A percentile compares a stretch with the other conserved stretches of the same genome.
phyloP scores from a whole-genome alignment of 257 asterid species.

The Penstemon newberryi region DNA sequence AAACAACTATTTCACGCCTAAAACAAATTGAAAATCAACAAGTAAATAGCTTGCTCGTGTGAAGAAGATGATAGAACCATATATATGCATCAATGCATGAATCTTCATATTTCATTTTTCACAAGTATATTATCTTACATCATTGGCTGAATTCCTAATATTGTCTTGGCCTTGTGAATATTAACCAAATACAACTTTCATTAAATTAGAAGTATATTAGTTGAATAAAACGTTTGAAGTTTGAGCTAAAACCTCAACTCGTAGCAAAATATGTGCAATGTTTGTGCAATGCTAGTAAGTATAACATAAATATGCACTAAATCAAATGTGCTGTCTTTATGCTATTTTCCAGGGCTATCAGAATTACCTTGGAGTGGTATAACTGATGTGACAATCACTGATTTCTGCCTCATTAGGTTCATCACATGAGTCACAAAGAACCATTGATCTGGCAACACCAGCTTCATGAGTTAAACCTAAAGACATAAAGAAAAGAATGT shows the following conservation, averaged over 20 bases:
- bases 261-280: not conserved
- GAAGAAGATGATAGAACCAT: not conserved
- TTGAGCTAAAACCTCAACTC: not conserved
- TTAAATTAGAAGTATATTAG: not conserved
- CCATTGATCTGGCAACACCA: slow-evolving; percentile 43
- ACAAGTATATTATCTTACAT: not conserved
- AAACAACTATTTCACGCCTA: slow-evolving; percentile 54
- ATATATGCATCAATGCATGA: not conserved
- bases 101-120: not conserved
- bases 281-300: not conserved
- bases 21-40: slow-evolving; percentile 21
- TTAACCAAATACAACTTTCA: not conserved
- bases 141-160: no score
- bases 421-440: slow-evolving; percentile 59
- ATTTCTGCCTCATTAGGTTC: slow-evolving; percentile 40
- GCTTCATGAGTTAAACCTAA: slow-evolving; percentile 53
- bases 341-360: slow-evolving; percentile 1
- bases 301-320: not conserved
- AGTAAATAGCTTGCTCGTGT: not conserved
- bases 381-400: slow-evolving; percentile 35
- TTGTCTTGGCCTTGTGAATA: not conserved
- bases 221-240: not conserved
- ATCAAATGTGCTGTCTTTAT: slow-evolving; percentile 13
- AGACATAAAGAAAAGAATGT: not conserved
- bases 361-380: slow-evolving; percentile 47